Evolutionary conservation across 1,139 yeast species (phyloP), one percentile per base, ranked within the genome.

Genomic region (Blastobotrys petasosporus): DNA sequence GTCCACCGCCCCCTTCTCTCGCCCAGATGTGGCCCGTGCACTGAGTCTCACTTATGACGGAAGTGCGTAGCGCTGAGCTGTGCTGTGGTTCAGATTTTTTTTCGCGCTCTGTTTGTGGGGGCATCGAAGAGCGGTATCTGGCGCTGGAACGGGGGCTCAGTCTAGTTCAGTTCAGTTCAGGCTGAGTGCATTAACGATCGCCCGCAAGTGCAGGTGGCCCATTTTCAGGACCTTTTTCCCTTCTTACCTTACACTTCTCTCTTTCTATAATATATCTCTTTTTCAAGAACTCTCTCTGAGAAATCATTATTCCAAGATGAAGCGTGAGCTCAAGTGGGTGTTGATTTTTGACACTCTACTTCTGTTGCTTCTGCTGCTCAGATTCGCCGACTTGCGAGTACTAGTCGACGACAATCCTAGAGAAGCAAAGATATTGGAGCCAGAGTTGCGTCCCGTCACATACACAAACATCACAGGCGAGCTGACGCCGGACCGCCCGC

Each of bases 361-460:
- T 28, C 68, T 85, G 23, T 51, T 76, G 11, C 77, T 78, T 54
- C 68, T 85, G 25, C 64, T 79, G 7, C 85, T 80, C 62, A 75
- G 76, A 58, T 75, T 84, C 3, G 80, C 80, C 57, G 95, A 87
- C 64, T 72, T 88, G 49, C 78, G 88, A 53, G 77, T 92, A 7
- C 68, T 90, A 43, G 71, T 85, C 13, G 73, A 39, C 15, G 47
- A 86, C 61, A 87, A 82, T 61, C 41, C 43, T 11, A 17, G 38
- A 11, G 11, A 37, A 7, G 40, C 17, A 17, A 40, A 39, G 23
- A 38, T 48, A 12, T 17, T 45, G 23, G 45, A 38, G 38, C 43
- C 40, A 3, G 51, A 48, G 30, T 25, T 47, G 38, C n/a, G 15
- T 4, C 34, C 38, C 10, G 37, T 36, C 13, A 16, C 33, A 12